Conservation (phyloP, 768 basidiomycete genomes). For the Tricholoma saponaceum region DNA sequence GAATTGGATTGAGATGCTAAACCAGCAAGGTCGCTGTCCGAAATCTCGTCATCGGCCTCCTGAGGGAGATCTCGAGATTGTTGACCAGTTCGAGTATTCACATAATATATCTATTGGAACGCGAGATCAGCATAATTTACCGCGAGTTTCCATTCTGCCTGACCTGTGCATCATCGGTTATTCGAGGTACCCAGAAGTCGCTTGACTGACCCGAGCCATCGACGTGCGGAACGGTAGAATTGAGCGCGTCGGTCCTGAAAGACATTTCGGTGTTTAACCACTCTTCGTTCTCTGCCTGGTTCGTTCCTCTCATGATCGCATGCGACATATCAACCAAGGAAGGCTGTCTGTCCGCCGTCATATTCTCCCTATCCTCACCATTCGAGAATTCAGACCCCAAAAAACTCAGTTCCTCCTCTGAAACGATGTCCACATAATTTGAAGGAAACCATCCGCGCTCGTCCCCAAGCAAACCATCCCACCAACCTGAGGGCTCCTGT, state of each 20-base stretch:
- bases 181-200: constrained; percentile 90
- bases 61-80: constrained; percentile 80
- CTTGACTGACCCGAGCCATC: constrained; percentile 43
- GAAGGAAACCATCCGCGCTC: constrained; percentile 97
- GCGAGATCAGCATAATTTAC: neutral
- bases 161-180: constrained; percentile 81
- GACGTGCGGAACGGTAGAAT: constrained; percentile 23
- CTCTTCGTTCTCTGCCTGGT: constrained; percentile 46
- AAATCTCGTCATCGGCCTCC: constrained; percentile 61
- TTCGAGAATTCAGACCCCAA: constrained; percentile 45
- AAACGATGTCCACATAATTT: constrained; percentile 83
- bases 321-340: constrained; percentile 47
- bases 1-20: constrained; percentile 55
- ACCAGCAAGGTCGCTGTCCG: constrained; percentile 60
- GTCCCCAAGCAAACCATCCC: constrained; percentile 90
- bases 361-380: constrained; percentile 22
- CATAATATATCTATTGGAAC: constrained; percentile 80
- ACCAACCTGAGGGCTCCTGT: constrained; percentile 93
- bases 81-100: constrained; percentile 85
- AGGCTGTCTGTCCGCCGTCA: constrained; percentile 19
- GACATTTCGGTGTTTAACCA: constrained; percentile 52
- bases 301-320: constrained; percentile 38
- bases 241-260: constrained; percentile 29
- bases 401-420: constrained; percentile 69
- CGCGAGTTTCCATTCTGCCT: constrained; percentile 18